A percentile compares a stretch with the other conserved stretches of the same genome.
Conservation (phyloP, 2,329 filamentous ascomycete genomes). For the Fusarium sterilihyphosum region DNA sequence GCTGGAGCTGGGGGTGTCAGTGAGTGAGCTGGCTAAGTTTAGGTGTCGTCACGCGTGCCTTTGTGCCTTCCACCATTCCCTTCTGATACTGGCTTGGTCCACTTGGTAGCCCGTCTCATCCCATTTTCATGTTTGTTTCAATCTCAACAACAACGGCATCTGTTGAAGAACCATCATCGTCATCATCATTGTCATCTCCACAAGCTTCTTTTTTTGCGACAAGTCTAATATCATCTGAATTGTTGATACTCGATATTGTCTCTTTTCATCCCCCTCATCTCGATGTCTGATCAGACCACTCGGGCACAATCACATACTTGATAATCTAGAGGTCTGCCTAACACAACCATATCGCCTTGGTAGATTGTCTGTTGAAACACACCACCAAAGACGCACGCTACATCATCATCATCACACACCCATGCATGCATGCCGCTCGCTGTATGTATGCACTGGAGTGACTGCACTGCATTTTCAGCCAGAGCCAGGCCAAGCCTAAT, state of each 20-base stretch:
- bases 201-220: conserved; percentile 20
- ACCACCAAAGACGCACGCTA: conserved; percentile 30
- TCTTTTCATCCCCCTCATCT: conserved; percentile 10
- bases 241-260: not conserved
- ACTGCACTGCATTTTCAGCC: conserved; percentile 27
- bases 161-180: conserved; percentile 14
- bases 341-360: not conserved
- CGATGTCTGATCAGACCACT: conserved; percentile 21
- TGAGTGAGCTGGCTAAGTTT: not conserved
- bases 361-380: conserved; percentile 25
- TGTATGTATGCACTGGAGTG: conserved; percentile 1
- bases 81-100: conserved; percentile 27
- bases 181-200: conserved; percentile 18
- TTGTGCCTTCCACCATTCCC: conserved; percentile 17
- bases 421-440: not conserved
- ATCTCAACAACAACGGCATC: conserved; percentile 22
- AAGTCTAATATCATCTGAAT: not conserved
- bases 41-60: conserved; percentile 20
- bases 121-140: conserved; percentile 35
- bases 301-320: conserved; percentile 8
- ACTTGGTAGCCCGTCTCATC: conserved; percentile 22
- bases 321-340: not conserved
- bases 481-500: conserved; percentile 33
- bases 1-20: conserved; percentile 6
- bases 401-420: conserved; percentile 35